Evolutionary conservation across 768 basidiomycete species (phyloP), one percentile per base, ranked within the genome.

Genomic region (Suillus plorans): DNA sequence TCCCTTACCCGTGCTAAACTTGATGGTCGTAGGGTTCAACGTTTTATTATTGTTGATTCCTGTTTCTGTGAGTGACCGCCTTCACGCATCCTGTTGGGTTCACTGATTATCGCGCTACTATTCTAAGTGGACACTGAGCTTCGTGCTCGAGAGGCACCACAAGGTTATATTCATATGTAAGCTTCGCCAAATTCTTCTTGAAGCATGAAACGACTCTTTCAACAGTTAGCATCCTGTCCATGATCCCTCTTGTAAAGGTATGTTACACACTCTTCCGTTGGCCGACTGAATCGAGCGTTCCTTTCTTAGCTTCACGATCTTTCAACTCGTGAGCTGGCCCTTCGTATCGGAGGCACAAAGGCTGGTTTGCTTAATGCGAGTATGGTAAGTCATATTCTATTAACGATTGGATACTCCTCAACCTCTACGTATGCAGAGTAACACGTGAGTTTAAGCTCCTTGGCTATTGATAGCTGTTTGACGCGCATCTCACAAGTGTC

Each of bases 341-440:
- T 87, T 10, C 84, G 93, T 52, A 84, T 94, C 31, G 94, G 93
- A 3, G 90, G 91, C 25, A 80, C 89, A 18, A 88, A 86, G 70
- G 87, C 92, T 0, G 94, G 91, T 0, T 80, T 96, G 22, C 77
- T 95, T 39, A 94, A 94, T 68, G 92, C 91, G 49, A 91, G 87
- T 73, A 80, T 92, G 86, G 90, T 91, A 72, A 59, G 84, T 71
- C 16, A 14, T 36, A 66, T 45, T 47, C 5, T 36, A n/a, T 59
- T 39, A 34, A 42, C 12, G 36, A n/a, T 58, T 22, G 22, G 49
- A 20, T 61, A 69, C 22, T 41, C 16, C 34, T 55, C 34, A n/a
- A 63, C 34, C 6, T 39, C 41, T 5, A 31, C 20, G 20, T 14
- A 41, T 31, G 6, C 58, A 91, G 90, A 88, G 86, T 62, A 92